Evolutionary conservation across 768 basidiomycete species (phyloP), one percentile per base, ranked within the genome.

Genomic region (Tricholoma terreum): DNA sequence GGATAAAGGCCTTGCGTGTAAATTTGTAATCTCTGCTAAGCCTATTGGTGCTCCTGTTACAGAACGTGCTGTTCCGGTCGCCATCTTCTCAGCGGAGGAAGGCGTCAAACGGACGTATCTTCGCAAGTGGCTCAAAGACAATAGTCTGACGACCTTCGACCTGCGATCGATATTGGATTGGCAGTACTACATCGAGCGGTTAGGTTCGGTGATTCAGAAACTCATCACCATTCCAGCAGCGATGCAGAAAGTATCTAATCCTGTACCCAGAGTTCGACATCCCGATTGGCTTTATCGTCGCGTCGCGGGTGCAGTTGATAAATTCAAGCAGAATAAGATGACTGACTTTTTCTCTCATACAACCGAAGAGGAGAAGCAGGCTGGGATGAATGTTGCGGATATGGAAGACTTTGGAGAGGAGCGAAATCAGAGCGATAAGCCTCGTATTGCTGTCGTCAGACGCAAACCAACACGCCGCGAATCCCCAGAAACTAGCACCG

Each of bases 201-300:
- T 99, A 21, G 97, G 97, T 5, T 97, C 94, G 2, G 97, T 98
- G 63, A 94, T 99, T 57, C 97, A 99, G 73, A 99, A 99, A 65
- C 77, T 99, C 55, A 98, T 99, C 73, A 99, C 97, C 1, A 99
- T 99, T 64, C 97, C 97, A 7, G 97, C 97, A 6, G 97, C 97
- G 0, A 90, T 98, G 83, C 97, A 99, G 69, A 96, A 96, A 64
- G 90, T 99, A 50, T 72, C 92, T 4, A 99, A 99, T 68, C 97
- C 97, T 4, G 97, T 98, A 4, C 92, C 96, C 9, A 87, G 97
- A 27, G 88, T 98, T 59, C 87, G 87, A 22, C 97, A 99, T 74
- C 97, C 97, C 0, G 97, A 99, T 69, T 98, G 97, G 97, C 78
- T 99, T 45, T 89, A 91, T 72, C 87, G 90, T 45, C 82, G 97